phyloP scores from a whole-genome alignment of 2,329 filamentous ascomycete species.

The Cryphonectria carpinicola region DNA sequence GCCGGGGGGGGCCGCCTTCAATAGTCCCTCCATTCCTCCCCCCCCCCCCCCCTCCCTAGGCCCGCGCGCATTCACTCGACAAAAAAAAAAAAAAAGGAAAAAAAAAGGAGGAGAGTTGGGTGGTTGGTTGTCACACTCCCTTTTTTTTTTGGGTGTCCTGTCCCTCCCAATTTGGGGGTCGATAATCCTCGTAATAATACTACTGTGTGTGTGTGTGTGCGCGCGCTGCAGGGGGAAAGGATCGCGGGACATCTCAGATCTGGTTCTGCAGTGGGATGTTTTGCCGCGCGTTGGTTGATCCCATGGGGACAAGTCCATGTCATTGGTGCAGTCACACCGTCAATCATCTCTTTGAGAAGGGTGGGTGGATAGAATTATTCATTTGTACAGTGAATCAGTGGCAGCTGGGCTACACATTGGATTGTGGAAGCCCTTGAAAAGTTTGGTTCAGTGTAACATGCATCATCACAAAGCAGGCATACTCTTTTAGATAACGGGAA shows the following conservation, averaged over 20 bases:
- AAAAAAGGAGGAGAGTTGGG: not conserved
- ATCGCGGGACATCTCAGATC: not conserved
- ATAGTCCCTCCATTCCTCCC: not conserved
- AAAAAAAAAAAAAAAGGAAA: too few species aligned
- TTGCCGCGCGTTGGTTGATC: not conserved
- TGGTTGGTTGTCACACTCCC: not conserved
- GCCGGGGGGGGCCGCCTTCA: conserved; percentile 1
- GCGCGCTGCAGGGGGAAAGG: not conserved
- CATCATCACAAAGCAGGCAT: not conserved
- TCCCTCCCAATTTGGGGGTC: too few species aligned
- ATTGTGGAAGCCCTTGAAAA: not conserved
- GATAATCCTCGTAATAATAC: not conserved
- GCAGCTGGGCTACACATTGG: not conserved
- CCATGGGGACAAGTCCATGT: too few species aligned
- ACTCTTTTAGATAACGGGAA: too few species aligned
- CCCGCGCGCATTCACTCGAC: not conserved
- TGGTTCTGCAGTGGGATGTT: not conserved
- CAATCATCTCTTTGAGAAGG: not conserved
- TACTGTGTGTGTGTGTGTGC: not conserved
- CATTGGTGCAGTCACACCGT: not conserved
- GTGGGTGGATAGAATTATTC: not conserved
- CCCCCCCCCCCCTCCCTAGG: too few species aligned
- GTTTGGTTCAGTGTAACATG: not conserved
- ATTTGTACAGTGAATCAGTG: not conserved
- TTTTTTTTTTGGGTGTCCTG: too few species aligned